Conservation (phyloP, 805 yeast species). For the Candida berthetii region DNA sequence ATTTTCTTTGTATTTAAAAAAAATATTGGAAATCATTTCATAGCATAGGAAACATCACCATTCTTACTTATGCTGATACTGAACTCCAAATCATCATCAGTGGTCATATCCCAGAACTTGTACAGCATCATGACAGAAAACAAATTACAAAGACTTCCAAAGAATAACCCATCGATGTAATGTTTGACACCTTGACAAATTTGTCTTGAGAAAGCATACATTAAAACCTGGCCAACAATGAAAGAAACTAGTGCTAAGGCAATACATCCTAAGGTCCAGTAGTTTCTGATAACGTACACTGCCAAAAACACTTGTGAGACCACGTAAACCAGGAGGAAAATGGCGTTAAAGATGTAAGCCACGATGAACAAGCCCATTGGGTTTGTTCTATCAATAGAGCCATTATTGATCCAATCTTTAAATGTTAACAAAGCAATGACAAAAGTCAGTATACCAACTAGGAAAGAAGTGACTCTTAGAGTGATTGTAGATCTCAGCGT, state of each 20-base stretch:
- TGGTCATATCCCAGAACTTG: constrained; percentile 94
- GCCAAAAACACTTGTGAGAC: constrained; percentile 66
- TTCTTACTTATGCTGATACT: constrained; percentile 54
- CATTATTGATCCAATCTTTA: constrained; percentile 47
- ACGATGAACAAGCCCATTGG: constrained; percentile 69
- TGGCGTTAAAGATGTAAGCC: constrained; percentile 64
- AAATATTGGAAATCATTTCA: neutral
- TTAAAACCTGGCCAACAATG: constrained; percentile 69
- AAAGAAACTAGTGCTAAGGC: constrained; percentile 67
- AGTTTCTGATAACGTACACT: constrained; percentile 58
- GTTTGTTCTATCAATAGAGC: constrained; percentile 38
- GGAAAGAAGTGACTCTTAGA: constrained; percentile 43
- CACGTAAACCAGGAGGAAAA: constrained; percentile 55
- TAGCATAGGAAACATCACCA: constrained; percentile 22
- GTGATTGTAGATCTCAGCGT: constrained; percentile 56
- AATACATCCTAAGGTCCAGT: constrained; percentile 91
- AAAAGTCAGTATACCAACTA: constrained; percentile 61
- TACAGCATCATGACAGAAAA: constrained; percentile 91
- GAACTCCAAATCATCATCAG: constrained; percentile 92
- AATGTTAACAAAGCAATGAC: constrained; percentile 69
- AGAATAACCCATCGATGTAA: constrained; percentile 86
- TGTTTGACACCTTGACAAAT: constrained; percentile 75
- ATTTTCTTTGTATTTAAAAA: too few species aligned
- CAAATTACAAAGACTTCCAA: constrained; percentile 74
- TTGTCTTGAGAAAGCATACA: constrained; percentile 58